Evolutionary conservation across 208 protist genomes (phyloP), one percentile per base, ranked within the genome.

Genomic region (Crithidia bombi): DNA sequence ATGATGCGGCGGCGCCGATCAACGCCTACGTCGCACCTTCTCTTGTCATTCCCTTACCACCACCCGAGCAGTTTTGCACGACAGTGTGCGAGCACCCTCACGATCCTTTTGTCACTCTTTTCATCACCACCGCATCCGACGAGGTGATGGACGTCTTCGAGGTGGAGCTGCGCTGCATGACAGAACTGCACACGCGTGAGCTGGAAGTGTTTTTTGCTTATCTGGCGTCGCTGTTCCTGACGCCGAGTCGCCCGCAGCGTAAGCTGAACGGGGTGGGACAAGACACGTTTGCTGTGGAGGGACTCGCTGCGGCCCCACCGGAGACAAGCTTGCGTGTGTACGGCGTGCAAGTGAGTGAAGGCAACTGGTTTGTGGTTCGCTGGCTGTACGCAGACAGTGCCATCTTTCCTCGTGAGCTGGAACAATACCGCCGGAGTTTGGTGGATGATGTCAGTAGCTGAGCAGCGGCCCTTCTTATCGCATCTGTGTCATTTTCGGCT

Each of bases 41-140:
- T 1, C 32, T 87, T 35, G 55, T 69, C 33, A 56, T 91, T 25
- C 76, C 67, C 0, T 43, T 91, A 7, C 86, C 86, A 23, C 61
- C 77, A 7, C 69, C 79, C 17, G 52, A 74, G 44, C 23, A 52
- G 14, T 89, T 89, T 28, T 54, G 32, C 17, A 82, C 79, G 17
- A 62, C 55, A 15, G 78, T 91, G 9, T 89, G 86, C 70, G 79
- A 80, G 64, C 86, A 91, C 69, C 36, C 58, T 14, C 46, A 63
- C 19, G 83, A 87, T 47, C 21, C 61, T 0, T 81, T 66, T 47
- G 50, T 88, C 49, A 91, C 74, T 0, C 65, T 91, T 3, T 85
- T 89, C 52, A 69, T 84, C 69, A 19, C 70, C 12, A 44, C 46
- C 19, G 51, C 49, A 1, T 36, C 47, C 0, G 50, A 21, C 19